Conservation (phyloP, 2,329 filamentous ascomycete genomes). For the Diaporthe sp. region DNA sequence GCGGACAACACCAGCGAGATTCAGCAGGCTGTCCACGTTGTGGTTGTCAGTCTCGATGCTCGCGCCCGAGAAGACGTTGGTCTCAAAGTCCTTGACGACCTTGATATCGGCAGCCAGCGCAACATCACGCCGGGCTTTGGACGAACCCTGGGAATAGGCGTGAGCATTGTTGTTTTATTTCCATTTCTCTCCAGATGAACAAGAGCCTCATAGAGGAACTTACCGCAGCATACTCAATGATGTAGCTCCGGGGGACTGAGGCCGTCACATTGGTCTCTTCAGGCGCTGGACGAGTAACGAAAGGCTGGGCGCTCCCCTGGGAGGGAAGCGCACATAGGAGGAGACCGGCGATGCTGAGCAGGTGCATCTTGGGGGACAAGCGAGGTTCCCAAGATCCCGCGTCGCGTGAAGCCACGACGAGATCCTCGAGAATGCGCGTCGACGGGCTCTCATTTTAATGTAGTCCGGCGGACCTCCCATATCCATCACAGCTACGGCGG, state of each 20-base stretch:
- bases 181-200: too few relatives aligned
- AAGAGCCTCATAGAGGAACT: background rate
- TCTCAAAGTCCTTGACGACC: conserved; percentile 46
- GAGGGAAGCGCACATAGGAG: conserved; percentile 3
- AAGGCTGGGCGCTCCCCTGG: background rate
- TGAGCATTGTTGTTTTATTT: background rate
- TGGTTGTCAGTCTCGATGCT: conserved; percentile 46
- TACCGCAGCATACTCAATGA: conserved; percentile 30
- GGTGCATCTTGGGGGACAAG: conserved; percentile 2
- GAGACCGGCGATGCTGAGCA: conserved; percentile 21
- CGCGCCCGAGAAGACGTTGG: conserved; percentile 46
- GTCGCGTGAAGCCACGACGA: background rate
- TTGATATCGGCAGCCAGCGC: conserved; percentile 28
- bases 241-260: conserved; percentile 15
- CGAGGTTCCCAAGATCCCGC: background rate
- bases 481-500: background rate
- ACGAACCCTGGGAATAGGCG: conserved; percentile 2
- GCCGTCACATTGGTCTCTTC: conserved; percentile 8
- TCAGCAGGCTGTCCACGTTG: conserved; percentile 50
- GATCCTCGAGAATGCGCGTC: too few relatives aligned
- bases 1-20: conserved; percentile 45
- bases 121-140: conserved; percentile 3
- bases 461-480: background rate
- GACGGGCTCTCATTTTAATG: background rate
- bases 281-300: background rate